Evolutionary conservation across 1,284 basidiomycete genomes (phyloP).

Genomic region (Pseudozyma tsukubaensis): DNA sequence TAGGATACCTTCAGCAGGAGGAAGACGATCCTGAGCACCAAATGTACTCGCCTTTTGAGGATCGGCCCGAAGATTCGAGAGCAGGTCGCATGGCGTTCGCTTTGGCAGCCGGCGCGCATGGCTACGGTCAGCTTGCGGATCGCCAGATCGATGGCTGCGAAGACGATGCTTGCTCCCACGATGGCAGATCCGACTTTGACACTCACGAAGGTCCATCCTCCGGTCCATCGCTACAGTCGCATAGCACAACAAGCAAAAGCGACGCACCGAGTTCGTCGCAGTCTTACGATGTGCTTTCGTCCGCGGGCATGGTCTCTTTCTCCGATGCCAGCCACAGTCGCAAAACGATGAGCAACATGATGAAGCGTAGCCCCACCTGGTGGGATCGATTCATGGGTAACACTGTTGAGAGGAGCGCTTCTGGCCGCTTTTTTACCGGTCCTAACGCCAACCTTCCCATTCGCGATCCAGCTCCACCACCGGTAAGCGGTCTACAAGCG

Average conservation of each 20-base stretch:
- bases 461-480: slow-evolving; percentile 57
- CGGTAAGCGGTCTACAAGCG: slow-evolving; percentile 30
- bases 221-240: slow-evolving; percentile 39
- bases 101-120: slow-evolving; percentile 1
- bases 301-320: slow-evolving; percentile 39
- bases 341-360: slow-evolving; percentile 7
- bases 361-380: slow-evolving; percentile 59
- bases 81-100: slow-evolving; percentile 1
- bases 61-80: slow-evolving; percentile 23
- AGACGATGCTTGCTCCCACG: slow-evolving; percentile 26
- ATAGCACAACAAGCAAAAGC: slow-evolving; percentile 41
- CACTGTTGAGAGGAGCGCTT: slow-evolving; percentile 54
- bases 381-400: slow-evolving; percentile 62
- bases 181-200: slow-evolving; percentile 27
- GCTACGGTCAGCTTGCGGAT: slow-evolving; percentile 32
- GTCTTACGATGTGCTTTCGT: slow-evolving; percentile 26
- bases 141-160: slow-evolving; percentile 29
- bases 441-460: slow-evolving; percentile 53
- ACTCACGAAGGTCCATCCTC: slow-evolving; percentile 18
- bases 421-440: slow-evolving; percentile 39
- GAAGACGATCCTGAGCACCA: slow-evolving; percentile 25
- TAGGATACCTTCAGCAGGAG: slow-evolving; percentile 18
- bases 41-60: slow-evolving; percentile 58
- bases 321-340: slow-evolving; percentile 38
- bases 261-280: slow-evolving; percentile 29